phyloP scores from a whole-genome alignment of 108 stramenopile genomes.

The Stephanodiscus triporus region DNA sequence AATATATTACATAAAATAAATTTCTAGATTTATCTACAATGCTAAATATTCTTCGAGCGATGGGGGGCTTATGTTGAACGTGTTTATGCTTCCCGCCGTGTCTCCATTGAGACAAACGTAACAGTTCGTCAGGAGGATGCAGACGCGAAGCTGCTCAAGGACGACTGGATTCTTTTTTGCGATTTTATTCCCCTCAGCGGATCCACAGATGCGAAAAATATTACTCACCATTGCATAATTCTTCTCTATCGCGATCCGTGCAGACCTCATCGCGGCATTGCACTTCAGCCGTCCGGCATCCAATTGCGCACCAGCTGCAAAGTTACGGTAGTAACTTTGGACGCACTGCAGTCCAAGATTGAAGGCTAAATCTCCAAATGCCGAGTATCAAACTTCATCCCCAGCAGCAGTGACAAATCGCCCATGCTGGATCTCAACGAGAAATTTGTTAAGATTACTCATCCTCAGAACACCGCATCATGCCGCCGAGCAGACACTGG shows the following conservation, averaged over 20 bases:
- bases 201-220: slow-evolving; percentile 10
- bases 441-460: slow-evolving; percentile 19
- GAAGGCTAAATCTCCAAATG: background rate
- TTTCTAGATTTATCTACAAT: too few relatives aligned
- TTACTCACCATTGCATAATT: slow-evolving; percentile 3
- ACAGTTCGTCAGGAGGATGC: slow-evolving; percentile 13
- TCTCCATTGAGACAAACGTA: slow-evolving; percentile 20
- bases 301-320: background rate
- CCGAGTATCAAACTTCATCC: background rate
- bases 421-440: slow-evolving; percentile 2
- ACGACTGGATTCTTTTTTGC: slow-evolving; percentile 8
- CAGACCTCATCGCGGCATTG: slow-evolving; percentile 10
- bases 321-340: too few relatives aligned
- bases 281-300: background rate
- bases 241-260: slow-evolving; percentile 3
- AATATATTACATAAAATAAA: too few relatives aligned
- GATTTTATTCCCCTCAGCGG: background rate
- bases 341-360: background rate
- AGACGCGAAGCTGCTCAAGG: slow-evolving; percentile 22
- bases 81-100: background rate
- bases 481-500: slow-evolving; percentile 11
- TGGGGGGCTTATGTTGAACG: too few relatives aligned
- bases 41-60: too few relatives aligned
- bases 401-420: background rate
- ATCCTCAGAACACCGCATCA: slow-evolving; percentile 9